phyloP scores from a whole-genome alignment of 1,139 yeast genomes.

The Suzukiozyma palmioleophila region DNA sequence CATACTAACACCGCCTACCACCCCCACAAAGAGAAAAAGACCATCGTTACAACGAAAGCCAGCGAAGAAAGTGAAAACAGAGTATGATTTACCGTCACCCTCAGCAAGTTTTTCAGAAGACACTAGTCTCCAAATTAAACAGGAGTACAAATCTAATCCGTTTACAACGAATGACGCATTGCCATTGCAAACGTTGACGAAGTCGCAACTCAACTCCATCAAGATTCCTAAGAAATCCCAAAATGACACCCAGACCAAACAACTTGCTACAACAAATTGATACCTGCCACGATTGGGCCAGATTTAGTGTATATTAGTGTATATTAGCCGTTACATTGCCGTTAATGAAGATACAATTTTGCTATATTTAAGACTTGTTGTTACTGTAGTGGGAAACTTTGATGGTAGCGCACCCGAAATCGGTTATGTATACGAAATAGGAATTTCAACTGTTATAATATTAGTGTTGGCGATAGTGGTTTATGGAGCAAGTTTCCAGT shows the following conservation, averaged over 20 bases:
- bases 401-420: background rate
- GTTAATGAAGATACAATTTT: slow-evolving; percentile 1
- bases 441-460: background rate
- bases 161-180: background rate
- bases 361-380: too few species aligned
- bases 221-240: slow-evolving; percentile 1
- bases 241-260: background rate
- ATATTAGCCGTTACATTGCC: background rate
- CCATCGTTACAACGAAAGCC: slow-evolving; percentile 16
- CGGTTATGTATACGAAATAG: background rate
- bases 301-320: slow-evolving; percentile 3
- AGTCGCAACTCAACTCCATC: slow-evolving; percentile 8
- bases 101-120: slow-evolving; percentile 17
- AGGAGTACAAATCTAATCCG: slow-evolving; percentile 4
- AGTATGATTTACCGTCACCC: slow-evolving; percentile 18
- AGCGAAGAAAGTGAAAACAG: slow-evolving; percentile 7
- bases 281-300: background rate
- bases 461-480: background rate
- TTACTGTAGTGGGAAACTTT: background rate
- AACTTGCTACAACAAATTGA: background rate
- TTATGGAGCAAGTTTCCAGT: slow-evolving; percentile 29
- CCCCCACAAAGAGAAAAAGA: slow-evolving; percentile 15
- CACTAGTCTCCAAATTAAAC: slow-evolving; percentile 1
- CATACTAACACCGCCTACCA: slow-evolving; percentile 19
- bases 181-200: slow-evolving; percentile 5